These are phyloP conservation scores for Phtheirospermum japonicum DNA, from an alignment of 257 asterid species.

Conservation along the genomic window DNA sequence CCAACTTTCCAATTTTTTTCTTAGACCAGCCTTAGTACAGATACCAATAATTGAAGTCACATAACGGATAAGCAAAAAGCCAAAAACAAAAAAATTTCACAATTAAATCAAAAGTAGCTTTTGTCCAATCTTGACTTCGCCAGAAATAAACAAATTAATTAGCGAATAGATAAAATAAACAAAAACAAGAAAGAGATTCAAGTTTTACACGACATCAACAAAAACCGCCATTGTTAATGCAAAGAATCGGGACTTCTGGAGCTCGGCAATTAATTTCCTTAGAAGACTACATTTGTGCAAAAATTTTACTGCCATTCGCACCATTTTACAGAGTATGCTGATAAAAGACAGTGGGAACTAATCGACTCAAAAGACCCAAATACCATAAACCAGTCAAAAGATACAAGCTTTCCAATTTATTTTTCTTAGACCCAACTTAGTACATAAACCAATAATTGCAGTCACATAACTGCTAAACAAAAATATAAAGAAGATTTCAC, in stretches of 20 bases:
- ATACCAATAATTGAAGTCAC: not conserved
- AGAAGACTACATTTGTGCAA: conserved; percentile 45
- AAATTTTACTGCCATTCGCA: conserved; percentile 22
- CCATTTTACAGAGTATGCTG: not conserved
- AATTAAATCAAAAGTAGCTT: no score
- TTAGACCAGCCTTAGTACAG: no score
- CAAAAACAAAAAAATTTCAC: not conserved
- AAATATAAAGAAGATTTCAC: no score
- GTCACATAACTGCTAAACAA: conserved; percentile 1
- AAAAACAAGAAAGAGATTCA: no score
- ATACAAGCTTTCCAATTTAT: no score
- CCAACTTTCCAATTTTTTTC: not conserved
- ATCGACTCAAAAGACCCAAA: not conserved
- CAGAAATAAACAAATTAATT: no score
- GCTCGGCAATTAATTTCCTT: conserved; percentile 55
- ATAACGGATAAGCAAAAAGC: not conserved
- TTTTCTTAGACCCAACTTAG: no score
- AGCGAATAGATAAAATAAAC: no score
- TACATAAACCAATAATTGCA: conserved; percentile 13
- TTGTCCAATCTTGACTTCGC: no score
- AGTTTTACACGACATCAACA: conserved; percentile 7
- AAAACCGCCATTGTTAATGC: conserved; percentile 64
- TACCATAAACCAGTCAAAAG: not conserved
- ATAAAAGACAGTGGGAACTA: not conserved
- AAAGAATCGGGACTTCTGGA: conserved; percentile 51